Conservation (phyloP, 768 basidiomycete genomes). For the Exidia glandulosa region DNA sequence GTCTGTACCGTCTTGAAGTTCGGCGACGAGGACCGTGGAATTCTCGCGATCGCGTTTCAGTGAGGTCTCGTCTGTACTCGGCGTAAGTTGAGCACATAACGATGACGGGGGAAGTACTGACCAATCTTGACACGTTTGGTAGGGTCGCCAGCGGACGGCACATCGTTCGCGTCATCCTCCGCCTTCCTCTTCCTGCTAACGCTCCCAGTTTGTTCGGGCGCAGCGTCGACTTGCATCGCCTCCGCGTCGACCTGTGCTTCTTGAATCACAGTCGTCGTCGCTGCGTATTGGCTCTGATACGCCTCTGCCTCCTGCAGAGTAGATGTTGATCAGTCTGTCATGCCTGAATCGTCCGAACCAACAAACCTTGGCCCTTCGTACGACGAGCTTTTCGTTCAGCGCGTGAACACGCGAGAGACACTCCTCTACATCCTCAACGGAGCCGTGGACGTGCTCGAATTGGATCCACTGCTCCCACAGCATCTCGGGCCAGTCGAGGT, state of each 20-base stretch:
- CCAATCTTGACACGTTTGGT: conserved; percentile 55
- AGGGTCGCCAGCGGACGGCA: conserved; percentile 19
- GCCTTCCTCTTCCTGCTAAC: conserved; percentile 51
- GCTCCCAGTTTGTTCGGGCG: conserved; percentile 16
- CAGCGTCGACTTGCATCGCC: conserved; percentile 10
- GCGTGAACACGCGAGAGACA: conserved; percentile 55
- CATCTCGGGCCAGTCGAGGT: conserved; percentile 91
- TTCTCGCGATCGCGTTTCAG: conserved; percentile 73
- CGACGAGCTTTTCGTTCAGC: conserved; percentile 51
- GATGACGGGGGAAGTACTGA: too few relatives aligned
- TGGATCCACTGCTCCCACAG: conserved; percentile 82
- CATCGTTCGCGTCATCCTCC: conserved; percentile 30
- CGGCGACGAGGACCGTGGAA: conserved; percentile 78
- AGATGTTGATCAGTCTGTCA: neutral
- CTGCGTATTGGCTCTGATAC: conserved; percentile 37
- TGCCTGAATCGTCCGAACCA: neutral
- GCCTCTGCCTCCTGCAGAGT: conserved; percentile 61
- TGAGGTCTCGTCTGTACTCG: neutral
- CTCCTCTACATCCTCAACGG: conserved; percentile 50
- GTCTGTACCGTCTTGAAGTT: conserved; percentile 42
- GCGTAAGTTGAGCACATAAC: conserved; percentile 11
- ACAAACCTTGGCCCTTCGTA: conserved; percentile 50
- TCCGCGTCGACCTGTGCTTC: conserved; percentile 19
- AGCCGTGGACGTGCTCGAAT: conserved; percentile 82
- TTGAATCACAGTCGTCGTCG: conserved; percentile 22